Percentiles rank a stretch among this genome's conserved stretches.
phyloP scores from a whole-genome alignment of 2,329 filamentous ascomycete genomes.

The Cercospora brassicicola region DNA sequence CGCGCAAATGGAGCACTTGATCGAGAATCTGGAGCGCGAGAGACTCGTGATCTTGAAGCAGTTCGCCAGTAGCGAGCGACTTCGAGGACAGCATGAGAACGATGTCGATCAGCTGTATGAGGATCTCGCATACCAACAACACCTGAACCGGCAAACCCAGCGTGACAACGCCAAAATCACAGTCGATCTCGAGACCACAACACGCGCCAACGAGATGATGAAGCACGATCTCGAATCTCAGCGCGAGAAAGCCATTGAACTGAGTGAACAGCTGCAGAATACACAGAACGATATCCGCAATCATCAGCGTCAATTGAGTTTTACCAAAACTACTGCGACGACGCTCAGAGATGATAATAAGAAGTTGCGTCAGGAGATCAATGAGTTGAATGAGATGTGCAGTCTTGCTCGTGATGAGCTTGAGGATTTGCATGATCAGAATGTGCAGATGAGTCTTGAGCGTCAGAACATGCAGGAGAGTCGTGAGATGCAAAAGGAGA shows the following conservation, averaged over 20 bases:
- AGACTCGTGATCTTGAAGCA: background rate
- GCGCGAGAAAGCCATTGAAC: background rate
- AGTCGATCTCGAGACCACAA: background rate
- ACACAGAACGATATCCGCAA: constrained; percentile 3
- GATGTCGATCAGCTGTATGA: constrained; percentile 9
- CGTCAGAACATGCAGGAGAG: background rate
- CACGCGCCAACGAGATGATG: background rate
- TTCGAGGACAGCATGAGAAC: background rate
- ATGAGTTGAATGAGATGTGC: constrained; percentile 4
- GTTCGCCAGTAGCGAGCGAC: constrained; percentile 1
- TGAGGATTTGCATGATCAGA: background rate
- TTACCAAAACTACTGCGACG: constrained; percentile 1
- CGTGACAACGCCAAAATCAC: background rate
- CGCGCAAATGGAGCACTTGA: constrained; percentile 11
- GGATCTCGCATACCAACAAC: constrained; percentile 14
- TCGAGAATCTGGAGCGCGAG: background rate
- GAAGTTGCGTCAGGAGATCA: background rate
- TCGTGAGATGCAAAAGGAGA: background rate
- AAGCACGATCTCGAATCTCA: constrained; percentile 8
- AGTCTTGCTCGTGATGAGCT: background rate
- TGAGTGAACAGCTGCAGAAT: constrained; percentile 6
- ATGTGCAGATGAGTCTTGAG: background rate
- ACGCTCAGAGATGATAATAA: constrained; percentile 8
- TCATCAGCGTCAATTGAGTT: constrained; percentile 8
- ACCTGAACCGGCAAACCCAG: constrained; percentile 3